Conservation (phyloP, 768 basidiomycete genomes). For the Fomitopsis serialis region DNA sequence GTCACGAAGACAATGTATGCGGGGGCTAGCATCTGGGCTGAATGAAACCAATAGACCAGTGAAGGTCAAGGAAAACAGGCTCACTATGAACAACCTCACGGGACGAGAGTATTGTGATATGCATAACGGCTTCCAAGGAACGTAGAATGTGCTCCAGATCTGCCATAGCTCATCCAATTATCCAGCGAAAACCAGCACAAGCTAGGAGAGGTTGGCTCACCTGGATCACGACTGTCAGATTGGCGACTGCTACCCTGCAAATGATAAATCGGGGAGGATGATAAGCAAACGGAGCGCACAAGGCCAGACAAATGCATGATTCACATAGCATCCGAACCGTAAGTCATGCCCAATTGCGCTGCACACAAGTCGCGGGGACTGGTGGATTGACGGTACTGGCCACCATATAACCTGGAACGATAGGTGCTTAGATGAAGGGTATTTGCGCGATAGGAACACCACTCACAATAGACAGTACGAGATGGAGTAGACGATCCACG, state of each 20-base stretch:
- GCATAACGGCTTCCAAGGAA: conserved; percentile 10
- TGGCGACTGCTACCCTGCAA: conserved; percentile 37
- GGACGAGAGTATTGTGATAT: background rate
- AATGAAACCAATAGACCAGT: too few relatives aligned
- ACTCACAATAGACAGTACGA: conserved; percentile 47
- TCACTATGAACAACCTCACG: background rate
- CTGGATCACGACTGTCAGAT: conserved; percentile 36
- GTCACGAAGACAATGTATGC: conserved; percentile 39
- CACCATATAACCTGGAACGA: conserved; percentile 27
- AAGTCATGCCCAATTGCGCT: conserved; percentile 47
- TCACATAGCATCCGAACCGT: conserved; percentile 51
- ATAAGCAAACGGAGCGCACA: background rate
- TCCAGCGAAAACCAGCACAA: too few relatives aligned
- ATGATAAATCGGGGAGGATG: background rate
- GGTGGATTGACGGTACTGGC: conserved; percentile 18
- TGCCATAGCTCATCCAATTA: conserved; percentile 6
- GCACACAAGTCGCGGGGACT: conserved; percentile 35
- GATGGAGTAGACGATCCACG: conserved; percentile 52
- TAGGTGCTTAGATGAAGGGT: background rate
- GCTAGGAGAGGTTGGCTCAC: conserved; percentile 17
- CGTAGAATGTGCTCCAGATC: conserved; percentile 33
- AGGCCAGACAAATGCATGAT: conserved; percentile 10
- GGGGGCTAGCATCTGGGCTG: conserved; percentile 26
- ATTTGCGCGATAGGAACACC: background rate
- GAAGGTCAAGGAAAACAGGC: conserved; percentile 6